phyloP scores from a whole-genome alignment of 2,329 filamentous ascomycete genomes.

The Penicillium olsonii region DNA sequence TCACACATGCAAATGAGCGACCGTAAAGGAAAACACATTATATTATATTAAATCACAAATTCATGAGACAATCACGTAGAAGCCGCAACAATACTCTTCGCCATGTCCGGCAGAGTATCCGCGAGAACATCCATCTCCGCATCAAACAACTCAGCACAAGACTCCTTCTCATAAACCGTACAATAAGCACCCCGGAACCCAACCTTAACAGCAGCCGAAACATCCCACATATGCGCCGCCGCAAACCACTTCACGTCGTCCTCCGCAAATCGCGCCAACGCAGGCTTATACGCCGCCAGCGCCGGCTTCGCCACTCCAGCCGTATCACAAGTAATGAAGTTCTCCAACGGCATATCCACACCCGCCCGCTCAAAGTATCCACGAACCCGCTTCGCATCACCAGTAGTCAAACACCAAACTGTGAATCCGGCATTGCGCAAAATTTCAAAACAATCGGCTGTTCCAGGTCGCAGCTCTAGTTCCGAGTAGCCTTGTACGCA shows the following conservation, averaged over 20 bases:
- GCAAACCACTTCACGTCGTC: constrained; percentile 56
- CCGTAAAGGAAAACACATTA: too few relatives aligned
- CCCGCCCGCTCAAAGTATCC: constrained; percentile 55
- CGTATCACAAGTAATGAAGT: constrained; percentile 55
- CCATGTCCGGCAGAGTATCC: constrained; percentile 52
- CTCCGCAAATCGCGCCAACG: constrained; percentile 45
- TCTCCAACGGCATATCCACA: constrained; percentile 53
- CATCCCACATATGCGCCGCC: constrained; percentile 63
- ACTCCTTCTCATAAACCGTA: constrained; percentile 55
- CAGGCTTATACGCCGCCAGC: constrained; percentile 47
- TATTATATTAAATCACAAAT: too few relatives aligned
- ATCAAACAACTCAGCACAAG: constrained; percentile 53
- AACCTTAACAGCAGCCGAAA: constrained; percentile 52
- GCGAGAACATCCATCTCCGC: constrained; percentile 54
- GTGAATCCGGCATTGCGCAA: constrained; percentile 52
- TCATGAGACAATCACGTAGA: not conserved
- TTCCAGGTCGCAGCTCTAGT: constrained; percentile 36
- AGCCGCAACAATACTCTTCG: constrained; percentile 33
- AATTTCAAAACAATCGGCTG: constrained; percentile 40
- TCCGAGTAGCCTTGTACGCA: constrained; percentile 40
- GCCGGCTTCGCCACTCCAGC: constrained; percentile 54
- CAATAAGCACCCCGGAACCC: constrained; percentile 59
- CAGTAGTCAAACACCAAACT: constrained; percentile 57
- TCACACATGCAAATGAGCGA: too few relatives aligned
- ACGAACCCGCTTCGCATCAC: constrained; percentile 51